Evolutionary conservation across 768 basidiomycete species (phyloP).

Genomic region (Trametes punicea): DNA sequence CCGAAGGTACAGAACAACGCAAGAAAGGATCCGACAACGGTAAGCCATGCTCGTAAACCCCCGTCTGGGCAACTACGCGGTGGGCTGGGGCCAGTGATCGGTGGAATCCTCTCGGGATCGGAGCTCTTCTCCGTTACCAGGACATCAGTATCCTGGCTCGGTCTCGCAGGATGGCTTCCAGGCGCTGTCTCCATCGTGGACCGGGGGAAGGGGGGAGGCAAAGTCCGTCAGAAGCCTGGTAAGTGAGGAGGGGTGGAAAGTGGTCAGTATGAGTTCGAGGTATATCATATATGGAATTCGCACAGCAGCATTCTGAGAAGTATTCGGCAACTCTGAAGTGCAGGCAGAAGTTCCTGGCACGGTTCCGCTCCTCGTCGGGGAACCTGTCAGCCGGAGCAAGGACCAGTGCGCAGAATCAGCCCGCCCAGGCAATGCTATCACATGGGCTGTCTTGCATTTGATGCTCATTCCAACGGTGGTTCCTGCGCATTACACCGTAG

Average conservation of each 20-base stretch:
- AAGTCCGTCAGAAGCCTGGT: no score
- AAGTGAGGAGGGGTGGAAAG: no score
- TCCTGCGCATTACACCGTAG: neutral
- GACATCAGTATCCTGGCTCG: neutral
- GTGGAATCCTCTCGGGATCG: neutral
- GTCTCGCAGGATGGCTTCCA: no score
- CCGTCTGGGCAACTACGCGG: conserved; percentile 27
- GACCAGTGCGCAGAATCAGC: neutral
- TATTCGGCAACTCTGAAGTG: neutral
- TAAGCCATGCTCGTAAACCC: conserved; percentile 39
- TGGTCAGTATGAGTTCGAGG: no score
- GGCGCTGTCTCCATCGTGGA: no score
- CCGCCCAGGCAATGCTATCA: neutral
- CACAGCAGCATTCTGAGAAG: no score
- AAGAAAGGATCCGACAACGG: conserved; percentile 61
- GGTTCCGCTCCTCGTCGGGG: conserved; percentile 6
- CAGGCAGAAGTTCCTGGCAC: neutral
- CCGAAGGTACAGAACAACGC: conserved; percentile 70
- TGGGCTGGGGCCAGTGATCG: neutral
- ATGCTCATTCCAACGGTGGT: neutral
- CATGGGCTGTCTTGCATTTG: neutral
- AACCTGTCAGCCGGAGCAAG: conserved; percentile 10
- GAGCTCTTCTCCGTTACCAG: neutral
- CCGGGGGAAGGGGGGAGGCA: no score
- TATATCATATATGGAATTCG: neutral